Base-by-base conservation (phyloP, 2,329 filamentous ascomycete genomes). In the Diaporthe capsici region DNA sequence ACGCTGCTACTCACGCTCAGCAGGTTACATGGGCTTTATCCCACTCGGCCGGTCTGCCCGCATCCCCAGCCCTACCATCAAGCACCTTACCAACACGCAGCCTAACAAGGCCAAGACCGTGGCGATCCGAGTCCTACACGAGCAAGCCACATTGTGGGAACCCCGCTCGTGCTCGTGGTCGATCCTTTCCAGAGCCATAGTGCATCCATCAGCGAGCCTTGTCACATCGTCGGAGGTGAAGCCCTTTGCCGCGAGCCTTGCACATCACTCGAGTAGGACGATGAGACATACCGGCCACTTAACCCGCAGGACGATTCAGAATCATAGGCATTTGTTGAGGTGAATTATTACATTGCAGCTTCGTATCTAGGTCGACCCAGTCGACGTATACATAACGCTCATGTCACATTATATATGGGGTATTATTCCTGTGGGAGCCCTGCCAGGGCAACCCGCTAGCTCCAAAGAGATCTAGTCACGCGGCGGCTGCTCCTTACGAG, bases 341-440 rank as follows among this genome's bases (percentile, higher is more conserved):
- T 6, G 25, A 47, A 67, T 67, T 67, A 67, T 13, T 34, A 49
- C 22, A 34, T 68, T 51, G 44, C 22, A 67, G 31, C 63, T 68
- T 51, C 22, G 13, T n/a, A 39, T 51, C 31, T 51, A 39, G 20
- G 63, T 17, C 63, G 63, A 68, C 63, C 63, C 63, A 68, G 63
- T 53, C 63, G 63, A 37, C 44, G 28, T 51, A 39, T 37, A 51
- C 63, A 34, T 51, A n/a, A 37, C 47, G 63, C 44, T 51, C 63
- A 68, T 68, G 44, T 68, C 63, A 68, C 63, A 68, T 68, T 51
- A 68, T 31, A 68, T 20, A 51, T 37, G 34, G 61, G 61, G 47
- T 68, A 68, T 68, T n/a, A 63, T 8, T 61, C 63, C 44, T 8
- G 20, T 4, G 8, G 1, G 4, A 22, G 42, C 9, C 13, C 13